A percentile compares a stretch with the other conserved stretches of the same genome.
phyloP scores from a whole-genome alignment of 2,329 filamentous ascomycete species.

The Aspergillus sp. region DNA sequence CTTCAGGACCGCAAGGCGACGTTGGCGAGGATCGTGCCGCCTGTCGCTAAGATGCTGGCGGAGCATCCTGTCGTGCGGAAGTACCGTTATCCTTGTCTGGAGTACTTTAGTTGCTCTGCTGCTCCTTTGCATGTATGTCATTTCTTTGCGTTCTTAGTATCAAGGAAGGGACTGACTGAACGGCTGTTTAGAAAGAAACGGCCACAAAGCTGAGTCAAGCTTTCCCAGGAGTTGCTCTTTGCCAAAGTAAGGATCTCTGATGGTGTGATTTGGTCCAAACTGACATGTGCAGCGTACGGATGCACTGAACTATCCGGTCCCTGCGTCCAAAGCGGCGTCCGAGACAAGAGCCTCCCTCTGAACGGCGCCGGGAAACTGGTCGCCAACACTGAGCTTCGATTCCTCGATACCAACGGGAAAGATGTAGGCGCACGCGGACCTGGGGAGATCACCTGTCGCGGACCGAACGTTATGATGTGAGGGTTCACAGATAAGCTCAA shows the following conservation, averaged over 20 bases:
- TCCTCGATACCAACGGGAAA: not conserved
- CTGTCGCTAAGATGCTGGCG: not conserved
- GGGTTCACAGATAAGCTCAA: not conserved
- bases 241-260: not conserved
- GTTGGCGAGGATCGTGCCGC: not conserved
- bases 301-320: not conserved
- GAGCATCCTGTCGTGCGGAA: not conserved
- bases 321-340: not conserved
- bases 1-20: not conserved
- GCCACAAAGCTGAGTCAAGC: not conserved
- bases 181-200: not conserved
- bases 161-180: not conserved
- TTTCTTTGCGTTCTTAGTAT: not conserved
- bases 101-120: not conserved
- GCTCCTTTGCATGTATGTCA: not conserved
- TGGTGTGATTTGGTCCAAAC: not conserved
- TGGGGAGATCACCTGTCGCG: slow-evolving; percentile 15
- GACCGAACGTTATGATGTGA: slow-evolving; percentile 14
- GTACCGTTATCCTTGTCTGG: not conserved
- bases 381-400: not conserved
- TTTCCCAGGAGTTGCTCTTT: not conserved
- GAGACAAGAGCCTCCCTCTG: not conserved
- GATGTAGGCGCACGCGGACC: not conserved
- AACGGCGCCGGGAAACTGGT: not conserved
- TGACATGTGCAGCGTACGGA: not conserved